Percentiles rank a stretch among this genome's conserved stretches.
phyloP scores from a whole-genome alignment of 108 stramenopile species.

The Skeletonema potamos region DNA sequence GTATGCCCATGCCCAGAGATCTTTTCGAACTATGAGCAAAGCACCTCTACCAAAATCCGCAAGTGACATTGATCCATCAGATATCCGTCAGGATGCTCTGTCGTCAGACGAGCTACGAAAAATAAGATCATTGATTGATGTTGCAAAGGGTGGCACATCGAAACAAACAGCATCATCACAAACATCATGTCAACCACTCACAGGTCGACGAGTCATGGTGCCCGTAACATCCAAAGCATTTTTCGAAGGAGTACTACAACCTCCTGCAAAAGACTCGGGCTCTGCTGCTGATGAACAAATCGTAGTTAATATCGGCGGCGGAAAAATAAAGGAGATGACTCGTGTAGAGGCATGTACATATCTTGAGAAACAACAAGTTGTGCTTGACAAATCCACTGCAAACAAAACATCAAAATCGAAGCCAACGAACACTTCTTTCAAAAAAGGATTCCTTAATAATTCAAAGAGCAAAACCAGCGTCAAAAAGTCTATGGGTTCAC shows the following conservation, averaged over 20 bases:
- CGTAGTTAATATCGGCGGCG: conserved; percentile 11
- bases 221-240: conserved; percentile 41
- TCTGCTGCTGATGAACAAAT: conserved; percentile 7
- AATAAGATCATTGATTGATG: conserved; percentile 12
- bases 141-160: background rate
- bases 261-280: background rate
- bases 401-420: background rate
- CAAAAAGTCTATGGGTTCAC: background rate
- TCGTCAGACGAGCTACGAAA: conserved; percentile 15
- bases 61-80: conserved; percentile 3
- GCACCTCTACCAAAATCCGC: conserved; percentile 9
- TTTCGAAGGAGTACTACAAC: conserved; percentile 41
- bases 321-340: conserved; percentile 15
- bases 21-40: background rate
- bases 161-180: background rate
- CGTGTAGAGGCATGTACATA: conserved; percentile 14
- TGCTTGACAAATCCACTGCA: background rate
- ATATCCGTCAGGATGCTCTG: background rate
- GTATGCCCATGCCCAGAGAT: no score
- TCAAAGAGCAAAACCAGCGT: background rate
- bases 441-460: background rate
- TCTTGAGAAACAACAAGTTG: conserved; percentile 10
- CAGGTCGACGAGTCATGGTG: conserved; percentile 32
- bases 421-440: background rate
- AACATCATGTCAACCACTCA: conserved; percentile 5